phyloP scores from a whole-genome alignment of 257 asterid species.

The Solanum raphanifolium region DNA sequence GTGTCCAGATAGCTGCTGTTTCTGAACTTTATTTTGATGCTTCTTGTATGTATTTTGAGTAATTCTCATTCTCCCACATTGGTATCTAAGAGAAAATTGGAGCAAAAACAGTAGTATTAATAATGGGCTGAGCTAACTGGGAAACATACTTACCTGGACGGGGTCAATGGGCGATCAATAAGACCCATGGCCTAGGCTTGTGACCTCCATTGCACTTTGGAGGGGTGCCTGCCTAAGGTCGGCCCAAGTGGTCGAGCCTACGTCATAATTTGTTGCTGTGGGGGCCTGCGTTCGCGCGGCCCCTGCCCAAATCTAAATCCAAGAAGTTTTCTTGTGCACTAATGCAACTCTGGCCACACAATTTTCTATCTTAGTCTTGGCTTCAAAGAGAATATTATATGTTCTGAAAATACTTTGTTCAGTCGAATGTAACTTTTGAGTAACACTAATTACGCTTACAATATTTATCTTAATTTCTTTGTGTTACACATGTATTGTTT shows the following conservation, averaged over 20 bases:
- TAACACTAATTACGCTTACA: no score
- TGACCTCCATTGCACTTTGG: constrained; percentile 20
- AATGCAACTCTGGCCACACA: no score
- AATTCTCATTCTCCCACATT: background rate
- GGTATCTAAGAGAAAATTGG: background rate
- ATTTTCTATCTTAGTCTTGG: background rate
- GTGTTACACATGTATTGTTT: no score
- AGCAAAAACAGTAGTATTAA: background rate
- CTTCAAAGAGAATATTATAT: background rate
- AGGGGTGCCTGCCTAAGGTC: constrained; percentile 14
- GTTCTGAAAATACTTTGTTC: background rate
- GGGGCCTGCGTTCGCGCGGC: background rate
- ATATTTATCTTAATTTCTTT: no score
- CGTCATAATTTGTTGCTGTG: background rate
- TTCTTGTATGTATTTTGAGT: no score
- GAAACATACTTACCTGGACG: constrained; percentile 29
- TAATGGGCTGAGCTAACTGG: background rate
- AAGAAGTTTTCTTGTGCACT: accelerated
- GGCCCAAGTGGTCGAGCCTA: background rate
- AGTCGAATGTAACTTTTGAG: background rate
- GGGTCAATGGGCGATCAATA: constrained; percentile 14
- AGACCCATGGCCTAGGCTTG: constrained; percentile 29
- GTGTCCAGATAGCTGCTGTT: background rate
- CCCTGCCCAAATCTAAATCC: background rate
- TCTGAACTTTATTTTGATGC: background rate